A percentile compares a stretch with the other conserved stretches of the same genome.
phyloP scores from a whole-genome alignment of 2,329 filamentous ascomycete species.

The Hortaea sp. region DNA sequence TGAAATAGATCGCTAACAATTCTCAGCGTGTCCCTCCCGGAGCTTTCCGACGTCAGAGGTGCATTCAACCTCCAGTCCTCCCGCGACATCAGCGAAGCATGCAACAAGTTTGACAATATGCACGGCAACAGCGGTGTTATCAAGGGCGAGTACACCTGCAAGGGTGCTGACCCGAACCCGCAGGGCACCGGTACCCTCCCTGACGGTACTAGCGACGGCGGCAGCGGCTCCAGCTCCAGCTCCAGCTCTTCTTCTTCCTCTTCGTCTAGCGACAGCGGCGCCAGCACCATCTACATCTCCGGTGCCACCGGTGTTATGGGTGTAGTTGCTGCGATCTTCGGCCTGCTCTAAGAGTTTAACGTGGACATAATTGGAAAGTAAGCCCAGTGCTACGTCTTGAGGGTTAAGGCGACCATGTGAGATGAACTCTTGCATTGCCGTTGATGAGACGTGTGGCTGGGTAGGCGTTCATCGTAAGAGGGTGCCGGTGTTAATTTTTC shows the following conservation, averaged over 20 bases:
- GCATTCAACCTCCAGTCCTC: constrained; percentile 42
- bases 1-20: background rate
- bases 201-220: constrained; percentile 15
- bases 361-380: background rate
- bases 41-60: constrained; percentile 36
- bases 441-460: constrained; percentile 10
- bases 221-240: constrained; percentile 11
- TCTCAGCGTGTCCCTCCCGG: constrained; percentile 58
- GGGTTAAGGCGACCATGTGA: too few species aligned
- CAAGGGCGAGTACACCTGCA: constrained; percentile 35
- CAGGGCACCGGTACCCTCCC: constrained; percentile 23
- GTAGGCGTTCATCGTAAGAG: constrained; percentile 4
- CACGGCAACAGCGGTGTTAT: constrained; percentile 31
- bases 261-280: constrained; percentile 25
- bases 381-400: too few species aligned
- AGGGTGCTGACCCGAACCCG: constrained; percentile 27
- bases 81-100: constrained; percentile 30
- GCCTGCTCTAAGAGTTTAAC: constrained; percentile 30
- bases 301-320: constrained; percentile 36
- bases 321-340: constrained; percentile 38
- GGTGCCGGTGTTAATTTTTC: background rate
- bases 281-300: constrained; percentile 31
- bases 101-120: constrained; percentile 32
- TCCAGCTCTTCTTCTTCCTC: constrained; percentile 5
- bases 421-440: too few species aligned